phyloP scores from a whole-genome alignment of 2,329 filamentous ascomycete species.

The Fonsecaea pugnacius region DNA sequence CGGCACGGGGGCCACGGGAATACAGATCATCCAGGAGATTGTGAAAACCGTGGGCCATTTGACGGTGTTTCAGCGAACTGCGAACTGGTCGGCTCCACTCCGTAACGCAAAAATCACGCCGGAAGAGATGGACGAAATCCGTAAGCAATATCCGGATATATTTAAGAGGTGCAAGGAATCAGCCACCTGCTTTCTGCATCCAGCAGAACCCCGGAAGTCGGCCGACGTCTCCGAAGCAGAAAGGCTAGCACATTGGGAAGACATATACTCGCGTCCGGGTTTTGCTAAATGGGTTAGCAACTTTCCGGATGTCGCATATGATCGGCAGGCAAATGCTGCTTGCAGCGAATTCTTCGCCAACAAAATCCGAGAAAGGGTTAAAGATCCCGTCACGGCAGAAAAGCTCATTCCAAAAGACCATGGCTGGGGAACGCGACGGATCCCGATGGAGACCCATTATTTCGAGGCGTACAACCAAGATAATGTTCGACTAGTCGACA shows the following conservation, averaged over 20 bases:
- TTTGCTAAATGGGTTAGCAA: conserved; percentile 57
- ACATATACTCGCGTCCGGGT: conserved; percentile 56
- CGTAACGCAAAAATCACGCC: conserved; percentile 52
- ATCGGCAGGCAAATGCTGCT: conserved; percentile 54
- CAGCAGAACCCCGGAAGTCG: conserved; percentile 54
- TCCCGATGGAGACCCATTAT: conserved; percentile 54
- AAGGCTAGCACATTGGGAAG: conserved; percentile 53
- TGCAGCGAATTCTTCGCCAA: conserved; percentile 60
- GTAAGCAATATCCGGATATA: conserved; percentile 21
- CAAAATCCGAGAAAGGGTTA: conserved; percentile 57
- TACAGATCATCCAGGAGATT: conserved; percentile 67
- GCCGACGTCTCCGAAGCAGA: conserved; percentile 20
- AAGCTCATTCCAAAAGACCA: conserved; percentile 59
- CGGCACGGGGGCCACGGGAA: conserved; percentile 57
- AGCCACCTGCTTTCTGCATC: conserved; percentile 65
- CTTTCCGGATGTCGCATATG: conserved; percentile 58
- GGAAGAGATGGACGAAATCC: conserved; percentile 53
- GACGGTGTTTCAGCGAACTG: conserved; percentile 63
- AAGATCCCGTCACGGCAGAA: conserved; percentile 56
- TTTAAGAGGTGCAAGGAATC: conserved; percentile 45
- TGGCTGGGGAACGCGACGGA: conserved; percentile 49
- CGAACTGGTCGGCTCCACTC: conserved; percentile 68
- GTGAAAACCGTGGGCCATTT: conserved; percentile 55
- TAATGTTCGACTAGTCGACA: conserved; percentile 53
- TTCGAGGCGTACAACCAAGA: conserved; percentile 55